A percentile compares a stretch with the other conserved stretches of the same genome.
phyloP scores from a whole-genome alignment of 805 yeast genomes.

The Zygoascus bituminiphila region DNA sequence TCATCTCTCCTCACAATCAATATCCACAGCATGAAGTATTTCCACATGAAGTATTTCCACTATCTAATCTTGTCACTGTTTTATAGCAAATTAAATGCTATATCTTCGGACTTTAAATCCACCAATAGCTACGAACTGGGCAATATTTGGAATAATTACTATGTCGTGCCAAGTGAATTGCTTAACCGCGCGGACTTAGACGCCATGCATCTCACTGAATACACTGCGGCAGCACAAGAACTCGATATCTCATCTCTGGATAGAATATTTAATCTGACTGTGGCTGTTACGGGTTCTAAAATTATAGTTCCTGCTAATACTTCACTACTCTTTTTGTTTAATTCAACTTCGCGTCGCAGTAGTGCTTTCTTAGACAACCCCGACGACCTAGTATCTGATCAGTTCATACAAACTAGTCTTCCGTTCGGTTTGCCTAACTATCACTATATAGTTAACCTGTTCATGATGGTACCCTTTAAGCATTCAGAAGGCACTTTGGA shows the following conservation, averaged over 20 bases:
- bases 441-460: slow-evolving; percentile 12
- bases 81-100: no score
- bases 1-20: no score
- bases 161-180: slow-evolving; percentile 10
- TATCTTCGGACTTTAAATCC: no score
- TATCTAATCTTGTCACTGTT: no score
- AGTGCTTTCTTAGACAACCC: neutral
- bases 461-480: slow-evolving; percentile 9
- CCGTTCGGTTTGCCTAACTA: slow-evolving; percentile 17
- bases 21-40: neutral
- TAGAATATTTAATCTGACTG: slow-evolving; percentile 5
- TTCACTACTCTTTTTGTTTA: slow-evolving; percentile 16
- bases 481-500: neutral
- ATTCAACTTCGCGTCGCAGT: slow-evolving; percentile 5
- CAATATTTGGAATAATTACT: slow-evolving; percentile 9
- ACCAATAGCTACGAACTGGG: neutral
- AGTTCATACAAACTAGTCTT: slow-evolving; percentile 14
- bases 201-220: slow-evolving; percentile 7
- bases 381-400: neutral
- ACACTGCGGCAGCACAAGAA: slow-evolving; percentile 2
- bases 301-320: slow-evolving; percentile 13
- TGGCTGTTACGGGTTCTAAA: neutral
- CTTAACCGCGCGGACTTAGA: slow-evolving; percentile 11
- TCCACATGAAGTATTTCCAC: no score
- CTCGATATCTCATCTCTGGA: slow-evolving; percentile 6